A percentile compares a stretch with the other conserved stretches of the same genome.
Conservation (phyloP, 805 yeast genomes). For the Starmera amethionina region DNA sequence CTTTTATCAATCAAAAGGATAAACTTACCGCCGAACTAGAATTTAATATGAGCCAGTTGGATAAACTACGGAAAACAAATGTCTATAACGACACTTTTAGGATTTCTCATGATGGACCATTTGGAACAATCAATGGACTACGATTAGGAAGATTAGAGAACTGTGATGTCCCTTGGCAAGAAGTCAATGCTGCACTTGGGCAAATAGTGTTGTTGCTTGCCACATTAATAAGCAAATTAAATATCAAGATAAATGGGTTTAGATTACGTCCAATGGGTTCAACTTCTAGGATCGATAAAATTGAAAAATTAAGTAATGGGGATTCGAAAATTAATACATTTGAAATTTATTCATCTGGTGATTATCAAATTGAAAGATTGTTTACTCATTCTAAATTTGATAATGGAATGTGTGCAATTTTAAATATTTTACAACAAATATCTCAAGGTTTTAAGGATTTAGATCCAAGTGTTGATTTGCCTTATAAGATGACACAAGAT, state of each 20-base stretch:
- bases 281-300: constrained; percentile 61
- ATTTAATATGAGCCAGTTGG: constrained; percentile 53
- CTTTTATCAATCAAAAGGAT: constrained; percentile 45
- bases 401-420: constrained; percentile 67
- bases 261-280: constrained; percentile 77
- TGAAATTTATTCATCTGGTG: constrained; percentile 54
- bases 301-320: constrained; percentile 29
- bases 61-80: constrained; percentile 63
- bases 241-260: constrained; percentile 47
- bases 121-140: constrained; percentile 81
- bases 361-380: constrained; percentile 59
- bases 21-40: constrained; percentile 56
- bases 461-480: constrained; percentile 54
- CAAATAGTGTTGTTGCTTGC: constrained; percentile 64
- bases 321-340: constrained; percentile 25
- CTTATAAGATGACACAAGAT: constrained; percentile 63
- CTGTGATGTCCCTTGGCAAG: constrained; percentile 73
- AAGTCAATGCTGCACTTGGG: constrained; percentile 86
- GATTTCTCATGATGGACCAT: constrained; percentile 75
- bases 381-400: constrained; percentile 73
- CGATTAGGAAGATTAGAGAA: constrained; percentile 63
- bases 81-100: constrained; percentile 77
- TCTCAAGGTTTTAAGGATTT: constrained; percentile 25
- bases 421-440: constrained; percentile 40
- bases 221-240: constrained; percentile 50